A percentile compares a stretch with the other conserved stretches of the same genome.
These are phyloP conservation scores for Castanea crenata DNA, from an alignment of 306 rosid genomes.

Conservation along the genomic window DNA sequence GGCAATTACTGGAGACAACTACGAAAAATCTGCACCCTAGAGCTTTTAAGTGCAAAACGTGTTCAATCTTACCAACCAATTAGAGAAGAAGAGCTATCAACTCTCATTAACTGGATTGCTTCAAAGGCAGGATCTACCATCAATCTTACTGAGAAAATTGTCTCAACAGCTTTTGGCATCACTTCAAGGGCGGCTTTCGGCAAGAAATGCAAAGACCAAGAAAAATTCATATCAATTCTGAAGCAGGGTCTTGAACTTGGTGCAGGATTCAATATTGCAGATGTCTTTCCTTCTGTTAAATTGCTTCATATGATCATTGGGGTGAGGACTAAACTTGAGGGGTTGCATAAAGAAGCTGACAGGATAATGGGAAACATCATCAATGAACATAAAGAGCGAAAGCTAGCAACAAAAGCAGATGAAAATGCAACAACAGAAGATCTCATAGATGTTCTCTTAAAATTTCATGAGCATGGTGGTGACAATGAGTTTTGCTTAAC, in stretches of 20 bases:
- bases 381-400: neutral
- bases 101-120: neutral
- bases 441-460: conserved; percentile 11
- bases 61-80: no score
- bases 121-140: conserved; percentile 12
- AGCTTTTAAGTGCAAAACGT: conserved; percentile 25
- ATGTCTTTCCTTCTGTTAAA: conserved; percentile 39
- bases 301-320: conserved; percentile 26
- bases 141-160: conserved; percentile 25
- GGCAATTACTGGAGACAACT: conserved; percentile 37
- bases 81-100: conserved; percentile 16
- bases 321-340: conserved; percentile 25
- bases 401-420: neutral
- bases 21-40: conserved; percentile 18
- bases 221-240: neutral
- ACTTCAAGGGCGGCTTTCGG: conserved; percentile 40
- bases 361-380: conserved; percentile 9
- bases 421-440: neutral
- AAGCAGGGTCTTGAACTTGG: neutral
- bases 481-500: neutral
- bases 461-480: neutral
- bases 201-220: conserved; percentile 22
- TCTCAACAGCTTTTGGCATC: conserved; percentile 3
- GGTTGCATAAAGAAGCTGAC: conserved; percentile 1
- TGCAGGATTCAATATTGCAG: conserved; percentile 27